A percentile compares a stretch with the other conserved stretches of the same genome.
Evolutionary conservation across 192 early-diverging fungal species (phyloP).

Genomic region (Gonapodya sp.): DNA sequence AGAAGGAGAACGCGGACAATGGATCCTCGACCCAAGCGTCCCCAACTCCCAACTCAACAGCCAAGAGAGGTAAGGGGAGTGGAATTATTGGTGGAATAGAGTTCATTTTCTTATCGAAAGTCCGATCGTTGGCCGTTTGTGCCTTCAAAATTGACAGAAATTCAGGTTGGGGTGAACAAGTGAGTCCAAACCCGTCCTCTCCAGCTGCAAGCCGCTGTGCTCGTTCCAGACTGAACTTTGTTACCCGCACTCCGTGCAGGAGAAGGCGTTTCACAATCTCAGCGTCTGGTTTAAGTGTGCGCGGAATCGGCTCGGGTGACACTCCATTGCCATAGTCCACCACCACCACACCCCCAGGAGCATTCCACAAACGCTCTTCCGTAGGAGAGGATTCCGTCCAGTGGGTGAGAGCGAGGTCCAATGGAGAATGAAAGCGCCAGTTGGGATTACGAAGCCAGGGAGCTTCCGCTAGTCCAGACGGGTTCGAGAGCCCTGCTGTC

Average conservation of each 20-base stretch:
- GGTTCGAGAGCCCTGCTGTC: background rate
- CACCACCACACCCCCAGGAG: background rate
- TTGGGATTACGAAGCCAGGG: background rate
- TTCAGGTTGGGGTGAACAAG: background rate
- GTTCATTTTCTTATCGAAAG: background rate
- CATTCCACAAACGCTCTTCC: background rate
- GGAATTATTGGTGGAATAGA: background rate
- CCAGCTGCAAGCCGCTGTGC: background rate
- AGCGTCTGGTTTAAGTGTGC: background rate
- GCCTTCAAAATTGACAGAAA: background rate
- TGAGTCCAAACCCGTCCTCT: background rate
- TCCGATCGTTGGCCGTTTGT: background rate
- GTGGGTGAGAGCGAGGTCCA: background rate
- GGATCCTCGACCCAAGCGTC: background rate
- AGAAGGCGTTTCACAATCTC: background rate
- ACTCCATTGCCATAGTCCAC: background rate
- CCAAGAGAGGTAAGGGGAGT: background rate
- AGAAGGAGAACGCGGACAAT: background rate
- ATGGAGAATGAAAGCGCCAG: background rate
- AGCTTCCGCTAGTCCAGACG: background rate
- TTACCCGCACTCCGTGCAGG: background rate
- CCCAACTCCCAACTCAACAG: background rate
- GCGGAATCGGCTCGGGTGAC: background rate
- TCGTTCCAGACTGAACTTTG: background rate
- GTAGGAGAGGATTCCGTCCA: background rate